A percentile compares a stretch with the other conserved stretches of the same genome.
Evolutionary conservation across 2,329 filamentous ascomycete species (phyloP).

Genomic region (Dactylellina cionopaga): DNA sequence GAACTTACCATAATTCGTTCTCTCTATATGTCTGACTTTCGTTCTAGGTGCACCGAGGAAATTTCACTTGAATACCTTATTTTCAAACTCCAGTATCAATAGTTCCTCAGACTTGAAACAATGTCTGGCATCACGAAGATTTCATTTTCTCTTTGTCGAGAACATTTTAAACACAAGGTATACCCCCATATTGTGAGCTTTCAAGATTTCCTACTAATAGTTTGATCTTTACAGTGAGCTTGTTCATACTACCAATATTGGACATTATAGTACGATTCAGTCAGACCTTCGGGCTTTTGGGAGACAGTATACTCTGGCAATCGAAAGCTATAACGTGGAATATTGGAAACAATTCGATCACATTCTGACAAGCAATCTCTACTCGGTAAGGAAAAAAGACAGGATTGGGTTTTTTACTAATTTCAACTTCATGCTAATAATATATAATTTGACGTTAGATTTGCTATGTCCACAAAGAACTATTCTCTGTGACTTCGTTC

Average conservation of each 20-base stretch:
- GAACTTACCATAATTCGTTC: too few relatives aligned
- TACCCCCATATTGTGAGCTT: not conserved
- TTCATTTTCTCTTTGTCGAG: constrained; percentile 7
- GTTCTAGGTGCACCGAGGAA: not conserved
- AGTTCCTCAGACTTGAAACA: constrained; percentile 11
- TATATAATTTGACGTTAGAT: too few relatives aligned
- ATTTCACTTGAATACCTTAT: constrained; percentile 5
- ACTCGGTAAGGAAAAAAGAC: constrained; percentile 7
- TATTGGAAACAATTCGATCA: constrained; percentile 22
- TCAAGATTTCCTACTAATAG: not conserved
- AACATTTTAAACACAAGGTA: constrained; percentile 23
- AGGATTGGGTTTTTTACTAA: not conserved
- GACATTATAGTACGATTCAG: constrained; percentile 25
- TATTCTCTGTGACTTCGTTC: not conserved
- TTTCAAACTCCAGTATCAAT: not conserved
- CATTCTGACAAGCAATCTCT: constrained; percentile 23
- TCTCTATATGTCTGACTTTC: not conserved
- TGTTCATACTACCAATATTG: constrained; percentile 35
- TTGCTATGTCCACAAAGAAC: constrained; percentile 13
- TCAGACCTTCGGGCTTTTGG: constrained; percentile 24
- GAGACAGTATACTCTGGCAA: constrained; percentile 18
- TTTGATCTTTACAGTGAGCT: constrained; percentile 8
- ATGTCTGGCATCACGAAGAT: constrained; percentile 2
- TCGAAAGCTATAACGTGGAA: not conserved
- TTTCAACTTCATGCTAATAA: not conserved